phyloP scores from a whole-genome alignment of 2,329 filamentous ascomycete species.

The Cladophialophora chaetospira region DNA sequence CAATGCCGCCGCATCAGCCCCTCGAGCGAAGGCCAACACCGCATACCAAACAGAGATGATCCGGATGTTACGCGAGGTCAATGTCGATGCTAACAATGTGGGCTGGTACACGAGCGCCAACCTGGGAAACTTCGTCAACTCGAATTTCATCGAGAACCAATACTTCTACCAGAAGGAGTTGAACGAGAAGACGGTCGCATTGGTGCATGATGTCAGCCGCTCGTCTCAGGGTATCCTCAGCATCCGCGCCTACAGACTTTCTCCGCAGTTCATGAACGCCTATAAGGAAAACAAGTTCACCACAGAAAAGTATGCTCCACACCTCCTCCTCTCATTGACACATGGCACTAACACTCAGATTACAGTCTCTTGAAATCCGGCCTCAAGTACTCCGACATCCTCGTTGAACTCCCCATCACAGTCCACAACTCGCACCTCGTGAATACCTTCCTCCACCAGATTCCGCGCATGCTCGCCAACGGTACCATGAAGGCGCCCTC shows the following conservation, averaged over 20 bases:
- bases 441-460: constrained; percentile 91
- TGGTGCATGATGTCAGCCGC: constrained; percentile 94
- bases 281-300: constrained; percentile 99
- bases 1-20: constrained; percentile 79
- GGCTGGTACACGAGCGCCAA: constrained; percentile 99
- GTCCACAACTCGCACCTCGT: constrained; percentile 98
- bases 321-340: background rate
- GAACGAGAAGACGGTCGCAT: constrained; percentile 81
- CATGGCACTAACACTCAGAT: constrained; percentile 29
- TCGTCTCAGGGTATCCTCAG: constrained; percentile 90
- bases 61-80: constrained; percentile 92
- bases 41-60: constrained; percentile 96
- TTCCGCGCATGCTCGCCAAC: constrained; percentile 63
- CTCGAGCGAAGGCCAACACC: constrained; percentile 86
- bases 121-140: constrained; percentile 97
- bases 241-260: constrained; percentile 87
- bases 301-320: constrained; percentile 74
- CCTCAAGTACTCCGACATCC: constrained; percentile 88
- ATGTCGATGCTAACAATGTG: constrained; percentile 95
- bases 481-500: constrained; percentile 63
- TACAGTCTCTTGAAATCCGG: constrained; percentile 88
- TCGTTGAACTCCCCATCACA: constrained; percentile 83
- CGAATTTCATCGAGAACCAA: constrained; percentile 96
- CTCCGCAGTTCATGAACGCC: constrained; percentile 81
- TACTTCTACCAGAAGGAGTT: constrained; percentile 92